Conservation (phyloP, 495 filamentous ascomycete species). For the Astrothelium macrocarpum region DNA sequence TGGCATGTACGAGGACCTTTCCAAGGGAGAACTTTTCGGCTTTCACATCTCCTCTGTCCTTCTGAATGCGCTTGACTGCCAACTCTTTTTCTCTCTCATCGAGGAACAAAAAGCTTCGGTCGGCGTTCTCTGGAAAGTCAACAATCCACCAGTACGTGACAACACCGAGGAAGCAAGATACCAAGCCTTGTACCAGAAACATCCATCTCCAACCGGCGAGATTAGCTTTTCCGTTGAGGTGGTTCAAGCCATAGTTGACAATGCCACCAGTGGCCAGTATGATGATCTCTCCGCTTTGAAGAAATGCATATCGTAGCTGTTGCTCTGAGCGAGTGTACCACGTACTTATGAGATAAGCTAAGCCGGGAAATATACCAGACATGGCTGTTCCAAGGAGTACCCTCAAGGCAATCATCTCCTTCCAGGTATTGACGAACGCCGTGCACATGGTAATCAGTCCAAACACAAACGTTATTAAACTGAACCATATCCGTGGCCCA, state of each 20-base stretch:
- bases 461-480: slow-evolving; percentile 56
- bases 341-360: slow-evolving; percentile 60
- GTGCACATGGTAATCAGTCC: slow-evolving; percentile 65
- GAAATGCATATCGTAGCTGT: slow-evolving; percentile 64
- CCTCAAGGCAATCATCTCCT: slow-evolving; percentile 63
- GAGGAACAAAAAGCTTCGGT: slow-evolving; percentile 54
- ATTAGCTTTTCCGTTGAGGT: slow-evolving; percentile 48
- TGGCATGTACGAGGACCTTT: slow-evolving; percentile 50
- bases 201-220: slow-evolving; percentile 55
- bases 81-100: slow-evolving; percentile 38
- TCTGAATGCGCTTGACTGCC: slow-evolving; percentile 28
- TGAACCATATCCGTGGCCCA: slow-evolving; percentile 61
- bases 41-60: slow-evolving; percentile 50
- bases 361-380: slow-evolving; percentile 61
- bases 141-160: slow-evolving; percentile 70
- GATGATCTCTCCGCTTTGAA: slow-evolving; percentile 60
- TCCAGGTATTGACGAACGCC: slow-evolving; percentile 60
- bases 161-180: slow-evolving; percentile 57
- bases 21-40: slow-evolving; percentile 50
- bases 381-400: slow-evolving; percentile 61
- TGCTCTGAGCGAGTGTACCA: slow-evolving; percentile 67
- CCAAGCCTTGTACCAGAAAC: slow-evolving; percentile 52
- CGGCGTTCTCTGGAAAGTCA: slow-evolving; percentile 64
- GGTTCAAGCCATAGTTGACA: slow-evolving; percentile 63
- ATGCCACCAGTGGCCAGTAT: slow-evolving; percentile 61